Conservation (phyloP, 179 eudicot species). For the Silene noctiflora region DNA sequence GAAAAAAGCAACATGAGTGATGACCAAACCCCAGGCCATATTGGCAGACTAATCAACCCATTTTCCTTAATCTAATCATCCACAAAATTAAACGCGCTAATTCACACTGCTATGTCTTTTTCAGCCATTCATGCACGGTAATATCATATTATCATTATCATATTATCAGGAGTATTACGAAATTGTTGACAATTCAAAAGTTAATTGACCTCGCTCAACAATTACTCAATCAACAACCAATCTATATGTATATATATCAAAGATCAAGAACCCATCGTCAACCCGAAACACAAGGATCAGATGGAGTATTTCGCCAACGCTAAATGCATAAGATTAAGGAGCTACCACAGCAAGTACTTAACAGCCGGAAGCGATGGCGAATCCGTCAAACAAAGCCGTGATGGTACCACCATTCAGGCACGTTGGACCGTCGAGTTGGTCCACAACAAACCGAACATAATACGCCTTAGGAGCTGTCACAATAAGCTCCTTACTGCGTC, state of each 20-base stretch:
- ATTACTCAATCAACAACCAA: background rate
- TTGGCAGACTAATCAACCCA: no score
- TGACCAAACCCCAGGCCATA: no score
- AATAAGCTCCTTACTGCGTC: constrained; percentile 34
- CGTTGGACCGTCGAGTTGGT: constrained; percentile 29
- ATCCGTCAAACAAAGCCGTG: constrained; percentile 28
- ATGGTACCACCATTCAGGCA: constrained; percentile 14
- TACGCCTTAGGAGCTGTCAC: constrained; percentile 31
- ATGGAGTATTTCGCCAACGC: constrained; percentile 30
- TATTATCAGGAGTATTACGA: no score
- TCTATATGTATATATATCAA: background rate
- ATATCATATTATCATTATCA: background rate
- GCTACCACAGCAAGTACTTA: constrained; percentile 29
- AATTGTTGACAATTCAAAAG: constrained; percentile 6
- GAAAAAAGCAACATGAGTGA: no score
- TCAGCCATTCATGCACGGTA: background rate
- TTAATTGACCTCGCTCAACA: constrained; percentile 7
- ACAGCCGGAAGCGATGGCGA: constrained; percentile 29
- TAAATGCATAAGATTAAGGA: constrained; percentile 25
- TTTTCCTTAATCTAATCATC: no score
- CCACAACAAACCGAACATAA: constrained; percentile 16
- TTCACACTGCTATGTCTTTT: background rate
- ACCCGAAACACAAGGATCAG: background rate
- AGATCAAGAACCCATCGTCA: background rate
- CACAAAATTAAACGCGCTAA: no score